Evolutionary conservation across 2,329 filamentous ascomycete species (phyloP), one percentile per base, ranked within the genome.

Genomic region (Aspergillus terreus): DNA sequence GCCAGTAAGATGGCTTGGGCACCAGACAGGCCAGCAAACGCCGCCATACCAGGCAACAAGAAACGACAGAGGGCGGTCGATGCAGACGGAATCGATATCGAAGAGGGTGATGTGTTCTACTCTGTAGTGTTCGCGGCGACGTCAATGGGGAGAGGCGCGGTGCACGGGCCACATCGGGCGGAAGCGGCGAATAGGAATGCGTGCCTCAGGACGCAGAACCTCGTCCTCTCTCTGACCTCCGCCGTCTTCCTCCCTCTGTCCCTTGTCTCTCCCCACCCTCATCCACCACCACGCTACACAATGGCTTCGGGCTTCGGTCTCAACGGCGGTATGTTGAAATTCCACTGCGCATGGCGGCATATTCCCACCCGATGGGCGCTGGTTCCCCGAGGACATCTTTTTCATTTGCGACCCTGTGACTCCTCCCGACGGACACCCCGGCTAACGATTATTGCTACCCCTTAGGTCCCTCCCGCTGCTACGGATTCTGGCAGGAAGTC

Each of bases 401-500:
- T 50, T 38, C 35, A n/a, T n/a, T 15, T 21, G 40, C 40, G 40
- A 23, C 40, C n/a, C 55, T 42, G 49, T 58, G 53, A 49, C 51
- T 48, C 52, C 44, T 49, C 46, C 50, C 48, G 50, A 51, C 58
- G 42, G 59, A 59, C 33, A 45, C 44, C 30, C 41, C 51, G 45
- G 59, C 64, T 67, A 60, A 68, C 55, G 19, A 43, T 52, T 33
- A 54, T 54, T 47, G 50, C 43, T 54, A 46, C 47, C 50, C 45
- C 50, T 35, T 65, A 87, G 84, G 84, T 66, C 82, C 82, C 60
- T 82, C 79, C 65, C 89, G 92, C 75, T 99, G 94, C 85, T 97
- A 96, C 80, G 90, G 92, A 70, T 99, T 96, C 84, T 99, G 94
- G 94, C 94, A 99, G 78, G 94, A 99, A 77, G 85, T 97, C 60